These are phyloP conservation scores for Themeda triandra DNA, from an alignment of 176 grass and related monocot species.

Conservation along the genomic window DNA sequence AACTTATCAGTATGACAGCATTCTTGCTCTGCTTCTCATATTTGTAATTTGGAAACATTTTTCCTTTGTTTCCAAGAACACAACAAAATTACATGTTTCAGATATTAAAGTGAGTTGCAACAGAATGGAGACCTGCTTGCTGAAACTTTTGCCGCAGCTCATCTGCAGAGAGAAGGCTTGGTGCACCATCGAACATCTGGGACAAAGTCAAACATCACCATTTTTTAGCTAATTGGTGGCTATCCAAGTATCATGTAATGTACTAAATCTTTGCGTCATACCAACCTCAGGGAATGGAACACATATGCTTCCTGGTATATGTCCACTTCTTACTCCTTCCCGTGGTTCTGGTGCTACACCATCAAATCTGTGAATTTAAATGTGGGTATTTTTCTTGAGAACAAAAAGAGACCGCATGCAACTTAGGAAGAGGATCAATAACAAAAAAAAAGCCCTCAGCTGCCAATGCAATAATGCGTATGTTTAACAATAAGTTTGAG, in stretches of 20 bases:
- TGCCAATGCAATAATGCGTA: not conserved
- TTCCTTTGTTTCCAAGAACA: slow-evolving; percentile 1
- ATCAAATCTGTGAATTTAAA: slow-evolving; percentile 66
- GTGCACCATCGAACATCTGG: slow-evolving; percentile 78
- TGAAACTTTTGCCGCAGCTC: slow-evolving; percentile 63
- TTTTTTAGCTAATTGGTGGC: slow-evolving; percentile 21
- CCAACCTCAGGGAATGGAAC: slow-evolving; percentile 74
- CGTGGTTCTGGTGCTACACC: slow-evolving; percentile 88
- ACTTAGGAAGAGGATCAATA: not conserved
- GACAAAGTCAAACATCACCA: not conserved
- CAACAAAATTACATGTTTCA: not conserved
- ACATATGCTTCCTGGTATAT: slow-evolving; percentile 78
- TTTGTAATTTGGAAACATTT: not conserved
- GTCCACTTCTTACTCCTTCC: slow-evolving; percentile 79
- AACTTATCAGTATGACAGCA: not conserved
- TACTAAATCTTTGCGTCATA: slow-evolving; percentile 11
- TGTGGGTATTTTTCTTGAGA: not conserved
- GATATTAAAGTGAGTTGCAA: slow-evolving; percentile 4
- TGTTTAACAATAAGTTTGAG: not conserved
- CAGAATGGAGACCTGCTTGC: slow-evolving; percentile 56
- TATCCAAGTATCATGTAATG: slow-evolving; percentile 23
- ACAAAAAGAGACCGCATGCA: not conserved
- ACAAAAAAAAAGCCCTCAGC: not conserved
- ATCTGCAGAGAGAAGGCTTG: slow-evolving; percentile 56
- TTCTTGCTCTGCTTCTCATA: not conserved